These are phyloP conservation scores for Coniochaeta sp. DNA, from an alignment of 2,329 filamentous ascomycete genomes.

Conservation along the genomic window DNA sequence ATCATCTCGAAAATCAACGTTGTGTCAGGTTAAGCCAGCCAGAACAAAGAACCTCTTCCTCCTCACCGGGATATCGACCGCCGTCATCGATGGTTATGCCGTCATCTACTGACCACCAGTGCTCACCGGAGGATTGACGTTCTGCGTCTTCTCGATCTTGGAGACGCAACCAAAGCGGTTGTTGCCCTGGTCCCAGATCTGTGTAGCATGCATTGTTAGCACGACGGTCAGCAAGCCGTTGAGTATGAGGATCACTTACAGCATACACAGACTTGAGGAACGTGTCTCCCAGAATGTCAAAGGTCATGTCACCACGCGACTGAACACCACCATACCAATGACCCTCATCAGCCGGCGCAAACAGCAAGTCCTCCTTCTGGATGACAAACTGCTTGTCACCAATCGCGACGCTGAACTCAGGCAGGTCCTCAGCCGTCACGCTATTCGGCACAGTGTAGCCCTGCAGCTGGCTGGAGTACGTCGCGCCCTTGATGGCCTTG, in stretches of 20 bases:
- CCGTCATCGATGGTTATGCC: neutral
- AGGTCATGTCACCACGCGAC: constrained; percentile 48
- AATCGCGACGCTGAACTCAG: constrained; percentile 55
- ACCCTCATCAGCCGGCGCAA: constrained; percentile 45
- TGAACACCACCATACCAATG: constrained; percentile 60
- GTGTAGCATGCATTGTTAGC: constrained; percentile 5
- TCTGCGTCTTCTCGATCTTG: constrained; percentile 34
- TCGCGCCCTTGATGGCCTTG: constrained; percentile 52
- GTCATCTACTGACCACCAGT: neutral
- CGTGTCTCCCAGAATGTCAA: constrained; percentile 58
- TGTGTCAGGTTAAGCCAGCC: too few relatives aligned
- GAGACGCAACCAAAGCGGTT: constrained; percentile 53
- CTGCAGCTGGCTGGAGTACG: constrained; percentile 47
- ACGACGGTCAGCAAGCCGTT: too few relatives aligned
- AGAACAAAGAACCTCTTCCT: too few relatives aligned
- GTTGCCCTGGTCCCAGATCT: constrained; percentile 59
- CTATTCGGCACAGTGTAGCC: constrained; percentile 57
- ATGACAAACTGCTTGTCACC: constrained; percentile 53
- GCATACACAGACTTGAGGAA: constrained; percentile 61
- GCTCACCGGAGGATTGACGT: constrained; percentile 17
- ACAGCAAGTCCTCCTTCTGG: constrained; percentile 56
- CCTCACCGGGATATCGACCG: too few relatives aligned
- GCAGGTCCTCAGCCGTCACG: constrained; percentile 45
- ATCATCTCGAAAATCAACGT: too few relatives aligned
- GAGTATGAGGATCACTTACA: constrained; percentile 27